Evolutionary conservation across 192 early-diverging fungal genomes (phyloP), one percentile per base, ranked within the genome.

Genomic region (Coemansia brasiliensis): DNA sequence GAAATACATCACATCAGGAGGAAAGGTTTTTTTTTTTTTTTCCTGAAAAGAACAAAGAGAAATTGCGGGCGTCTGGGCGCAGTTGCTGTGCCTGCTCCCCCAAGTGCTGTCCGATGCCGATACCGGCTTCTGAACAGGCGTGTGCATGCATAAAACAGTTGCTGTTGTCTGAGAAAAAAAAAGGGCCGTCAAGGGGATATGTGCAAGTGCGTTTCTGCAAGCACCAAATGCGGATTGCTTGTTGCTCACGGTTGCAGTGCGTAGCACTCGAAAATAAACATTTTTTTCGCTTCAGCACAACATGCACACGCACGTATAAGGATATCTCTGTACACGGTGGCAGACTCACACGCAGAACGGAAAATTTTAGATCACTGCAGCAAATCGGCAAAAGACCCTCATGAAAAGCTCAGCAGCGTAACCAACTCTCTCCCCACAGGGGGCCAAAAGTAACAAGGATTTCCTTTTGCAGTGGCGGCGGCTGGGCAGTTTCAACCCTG

Each of bases 401-500:
- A 15, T 11, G 40, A 4, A 44, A 13, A 15, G 41, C 43, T 40
- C 37, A 58, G 43, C 26, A 46, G 41, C 26, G 25, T 18, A 26
- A 26, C 37, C 27, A 26, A 26, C 37, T 35, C 25, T 10, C 26
- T 45, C 24, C 37, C 27, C 6, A 29, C 27, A 29, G 27, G 37
- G 17, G 45, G 2, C 21, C 45, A 20, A 46, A 12, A 18, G 16
- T 22, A 16, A 43, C 18, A 42, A 61, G 51, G 18, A n/a, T n/a
- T n/a, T n/a, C n/a, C n/a, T n/a, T n/a, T n/a, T n/a, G n/a, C n/a
- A n/a, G 65, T 67, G 65, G 65, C 65, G 65, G 65, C 52, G 58
- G 52, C 65, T 59, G 57, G 57, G 57, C 57, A 67, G 65, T 64
- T 63, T 37, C 54, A 59, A 57, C 35, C 62, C 52, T 63, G 35